Evolutionary conservation across 371 early-diverging fungal genomes (phyloP), one percentile per base, ranked within the genome.

Genomic region (Zychaea mexicana): DNA sequence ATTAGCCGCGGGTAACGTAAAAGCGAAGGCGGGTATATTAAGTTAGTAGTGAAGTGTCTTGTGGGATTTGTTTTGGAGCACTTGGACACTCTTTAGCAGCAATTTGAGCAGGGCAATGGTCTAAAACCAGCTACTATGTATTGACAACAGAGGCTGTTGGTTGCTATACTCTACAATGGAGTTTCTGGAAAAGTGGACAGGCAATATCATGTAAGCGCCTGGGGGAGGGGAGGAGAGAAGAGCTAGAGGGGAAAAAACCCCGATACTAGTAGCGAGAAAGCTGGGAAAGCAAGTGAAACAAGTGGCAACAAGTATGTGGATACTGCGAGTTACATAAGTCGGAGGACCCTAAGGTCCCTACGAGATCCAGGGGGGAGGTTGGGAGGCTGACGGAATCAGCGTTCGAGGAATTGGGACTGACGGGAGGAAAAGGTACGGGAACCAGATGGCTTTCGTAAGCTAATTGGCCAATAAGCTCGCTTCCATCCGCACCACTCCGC

Each of bases 271-370:
- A n/a, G 33, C 17, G n/a, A 4, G 28, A 26, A 17, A 15, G 30
- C 15, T 26, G 55, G n/a, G 30, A 19, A 32, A 3, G 22, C 15
- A 15, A 33, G 19, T 22, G 21, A 12, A 54, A n/a, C n/a, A n/a
- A 38, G 42, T 21, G 47, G 57, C n/a, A 8, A 26, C 3, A 26
- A 24, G 22, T 5, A 49, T 22, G 0, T 17, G 3, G 55, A 26
- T n/a, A n/a, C n/a, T n/a, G n/a, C n/a, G 21, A 42, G 47, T 63
- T 63, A 63, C 63, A 63, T 57, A 57, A 56, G 57, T 54, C 33
- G 22, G 42, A 62, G 45, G 45, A 56, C 57, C 64, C 39, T 56
- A 26, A 13, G 49, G 64, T 63, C 57, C 57, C 64, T 58, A 58
- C 59, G 45, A 58, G 22, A 17, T 38, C 24, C 30, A 28, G 39